Evolutionary conservation across 2,329 filamentous ascomycete species (phyloP), one percentile per base, ranked within the genome.

Genomic region (Apiospora phragmitis): DNA sequence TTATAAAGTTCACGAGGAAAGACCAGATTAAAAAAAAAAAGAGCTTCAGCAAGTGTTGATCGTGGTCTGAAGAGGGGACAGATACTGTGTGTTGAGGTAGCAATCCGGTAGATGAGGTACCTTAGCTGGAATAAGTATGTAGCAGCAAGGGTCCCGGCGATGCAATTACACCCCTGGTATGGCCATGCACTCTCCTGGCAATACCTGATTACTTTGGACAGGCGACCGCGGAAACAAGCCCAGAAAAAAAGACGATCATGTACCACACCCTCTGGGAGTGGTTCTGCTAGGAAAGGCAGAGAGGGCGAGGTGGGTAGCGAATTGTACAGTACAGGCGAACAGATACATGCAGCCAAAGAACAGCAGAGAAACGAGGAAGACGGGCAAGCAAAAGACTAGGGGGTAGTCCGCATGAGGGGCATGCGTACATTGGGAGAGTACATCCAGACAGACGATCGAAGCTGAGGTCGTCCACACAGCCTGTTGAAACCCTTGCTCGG

Each of bases 21-120:
- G 26, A 38, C 26, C 65, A 67, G 45, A 67, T 41, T 18, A 26
- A 55, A 68, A 68, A 68, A 55, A n/a, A 38, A 68, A 68, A 35
- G 29, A 41, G 14, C 11, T 67, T 21, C 38, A 35, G 29, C 43
- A 51, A 38, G 47, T 42, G 45, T 18, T 49, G n/a, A 38, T 55
- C 32, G 29, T 29, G 32, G 41, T 21, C 41, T 43, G 66, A n/a
- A 32, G 66, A 68, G 67, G 67, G 47, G 67, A 68, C 45, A 41
- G 41, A 55, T 55, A 68, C 67, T 51, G 67, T 68, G 67, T 21
- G 67, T 38, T 51, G 43, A 49, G 29, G 32, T 68, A 32, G 32
- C 67, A 35, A 35, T 49, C 47, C 43, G 43, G 67, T 68, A 68
- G 67, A 68, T 68, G 67, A 68, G 47, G 67, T 68, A 68, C 67